Evolutionary conservation across 345 rosid species (phyloP), one percentile per base, ranked within the genome.

Genomic region (Populus deltoides): DNA sequence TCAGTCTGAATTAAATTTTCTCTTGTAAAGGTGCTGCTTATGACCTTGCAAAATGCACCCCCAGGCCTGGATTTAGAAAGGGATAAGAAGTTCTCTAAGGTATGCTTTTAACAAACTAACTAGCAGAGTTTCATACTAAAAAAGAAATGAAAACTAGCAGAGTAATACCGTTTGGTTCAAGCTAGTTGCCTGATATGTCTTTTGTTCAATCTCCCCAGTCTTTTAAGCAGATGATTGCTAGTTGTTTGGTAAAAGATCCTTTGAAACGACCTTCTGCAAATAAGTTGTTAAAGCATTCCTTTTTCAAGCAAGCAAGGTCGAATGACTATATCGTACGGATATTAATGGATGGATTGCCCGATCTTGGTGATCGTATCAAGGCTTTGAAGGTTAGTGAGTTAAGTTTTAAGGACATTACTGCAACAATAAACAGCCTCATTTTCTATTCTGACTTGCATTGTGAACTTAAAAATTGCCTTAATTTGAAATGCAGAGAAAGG

Each of bases 31-130:
- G 99, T 96, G 82, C 87, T 96, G 81, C 97, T 96, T 71, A 96
- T 96, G 99, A 96, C 99, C 71, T 87, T 95, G 93, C 99, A 95
- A 92, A 93, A 92, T 86, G 99, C 99, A 77, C 99, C 99, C 18
- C 99, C 99, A 38, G 90, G 98, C 71, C 90, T 96, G 78, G 98
- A 96, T 85, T 96, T 93, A 61, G 99, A 96, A 86, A 89, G 98
- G 83, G 99, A 96, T 75, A 89, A 74, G 84, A 96, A 96, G 83
- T 96, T 93, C 79, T 96, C 99, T 13, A 96, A 91, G 94, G 99
- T 93, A 82, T 53, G 65, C 47, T 81, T 71, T 83, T 2, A 38
- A 31, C 25, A 59, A 74, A 72, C 27, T n/a, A 24, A 72, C 27
- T n/a, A 24, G 63, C 2, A 59, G 63, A 9, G 25, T 59, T 59